Percentiles rank a stretch among this genome's conserved stretches.
These are phyloP conservation scores for Xerocomus nothofagi DNA, from an alignment of 1,284 basidiomycete genomes.

Conservation along the genomic window DNA sequence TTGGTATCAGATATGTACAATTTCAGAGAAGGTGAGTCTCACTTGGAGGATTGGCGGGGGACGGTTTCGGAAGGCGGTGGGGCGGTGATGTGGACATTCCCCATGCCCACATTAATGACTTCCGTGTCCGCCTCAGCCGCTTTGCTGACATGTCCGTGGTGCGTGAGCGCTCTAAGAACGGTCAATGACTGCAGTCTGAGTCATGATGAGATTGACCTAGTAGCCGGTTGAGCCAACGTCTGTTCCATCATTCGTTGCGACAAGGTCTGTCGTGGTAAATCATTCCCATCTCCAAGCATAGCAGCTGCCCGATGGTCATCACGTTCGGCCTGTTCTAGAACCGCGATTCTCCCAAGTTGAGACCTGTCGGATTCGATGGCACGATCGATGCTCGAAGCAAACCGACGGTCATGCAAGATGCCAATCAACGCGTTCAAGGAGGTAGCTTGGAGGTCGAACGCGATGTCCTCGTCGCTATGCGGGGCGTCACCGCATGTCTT, in stretches of 20 bases:
- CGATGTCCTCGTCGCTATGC: conserved; percentile 49
- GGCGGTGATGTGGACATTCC: conserved; percentile 5
- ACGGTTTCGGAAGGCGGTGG: neutral
- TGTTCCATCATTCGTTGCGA: conserved; percentile 23
- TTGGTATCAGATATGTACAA: neutral
- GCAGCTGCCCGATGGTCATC: conserved; percentile 28
- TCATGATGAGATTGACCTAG: conserved; percentile 7
- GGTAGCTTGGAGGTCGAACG: conserved; percentile 45
- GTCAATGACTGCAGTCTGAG: conserved; percentile 9
- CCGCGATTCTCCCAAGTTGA: conserved; percentile 2
- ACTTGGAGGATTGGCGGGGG: conserved; percentile 2
- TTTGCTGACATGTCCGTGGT: neutral
- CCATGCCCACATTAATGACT: neutral
- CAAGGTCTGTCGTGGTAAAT: conserved; percentile 25
- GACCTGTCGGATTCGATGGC: conserved; percentile 19
- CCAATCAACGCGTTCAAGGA: conserved; percentile 38
- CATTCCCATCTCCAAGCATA: conserved; percentile 16
- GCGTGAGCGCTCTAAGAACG: neutral
- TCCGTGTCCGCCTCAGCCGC: neutral
- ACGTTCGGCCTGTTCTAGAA: conserved; percentile 15
- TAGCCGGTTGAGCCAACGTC: neutral
- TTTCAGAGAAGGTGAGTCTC: neutral
- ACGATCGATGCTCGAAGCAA: conserved; percentile 42
- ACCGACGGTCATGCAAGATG: conserved; percentile 34
- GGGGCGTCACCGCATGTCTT: conserved; percentile 35